A percentile compares a stretch with the other conserved stretches of the same genome.
These are phyloP conservation scores for Sporisorium graminicola DNA, from an alignment of 1,284 basidiomycete genomes.

Conservation along the genomic window DNA sequence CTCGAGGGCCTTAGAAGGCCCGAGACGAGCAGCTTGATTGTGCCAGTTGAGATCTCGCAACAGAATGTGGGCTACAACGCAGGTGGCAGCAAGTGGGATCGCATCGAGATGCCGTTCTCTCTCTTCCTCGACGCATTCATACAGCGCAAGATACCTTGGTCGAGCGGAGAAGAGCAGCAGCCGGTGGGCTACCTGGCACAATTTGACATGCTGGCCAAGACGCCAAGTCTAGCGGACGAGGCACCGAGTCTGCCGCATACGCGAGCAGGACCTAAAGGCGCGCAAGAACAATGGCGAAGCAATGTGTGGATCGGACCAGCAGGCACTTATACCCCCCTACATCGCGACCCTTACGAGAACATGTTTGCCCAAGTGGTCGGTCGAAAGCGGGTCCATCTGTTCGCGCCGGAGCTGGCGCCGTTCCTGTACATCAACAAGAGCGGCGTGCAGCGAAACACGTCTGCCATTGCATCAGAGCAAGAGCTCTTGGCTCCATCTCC, in stretches of 20 bases:
- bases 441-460: slow-evolving; percentile 50
- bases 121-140: slow-evolving; percentile 59
- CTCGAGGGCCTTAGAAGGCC: slow-evolving; percentile 35
- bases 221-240: slow-evolving; percentile 29
- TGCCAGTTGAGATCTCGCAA: slow-evolving; percentile 52
- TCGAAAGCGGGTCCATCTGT: slow-evolving; percentile 49
- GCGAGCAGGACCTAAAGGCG: slow-evolving; percentile 41
- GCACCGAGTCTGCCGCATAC: slow-evolving; percentile 54
- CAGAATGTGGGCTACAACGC: slow-evolving; percentile 46
- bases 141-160: slow-evolving; percentile 45
- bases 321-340: slow-evolving; percentile 53
- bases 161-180: not conserved
- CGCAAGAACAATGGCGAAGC: slow-evolving; percentile 53
- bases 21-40: slow-evolving; percentile 27
- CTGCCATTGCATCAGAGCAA: slow-evolving; percentile 38
- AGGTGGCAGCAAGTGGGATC: slow-evolving; percentile 37
- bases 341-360: slow-evolving; percentile 58
- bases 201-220: slow-evolving; percentile 46
- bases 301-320: slow-evolving; percentile 57
- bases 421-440: slow-evolving; percentile 35
- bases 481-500: slow-evolving; percentile 25
- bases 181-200: slow-evolving; percentile 55
- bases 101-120: slow-evolving; percentile 51
- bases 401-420: slow-evolving; percentile 29
- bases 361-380: slow-evolving; percentile 56